A percentile compares a stretch with the other conserved stretches of the same genome.
Conservation (phyloP, 345 rosid species). For the Bruguiera sexangula region DNA sequence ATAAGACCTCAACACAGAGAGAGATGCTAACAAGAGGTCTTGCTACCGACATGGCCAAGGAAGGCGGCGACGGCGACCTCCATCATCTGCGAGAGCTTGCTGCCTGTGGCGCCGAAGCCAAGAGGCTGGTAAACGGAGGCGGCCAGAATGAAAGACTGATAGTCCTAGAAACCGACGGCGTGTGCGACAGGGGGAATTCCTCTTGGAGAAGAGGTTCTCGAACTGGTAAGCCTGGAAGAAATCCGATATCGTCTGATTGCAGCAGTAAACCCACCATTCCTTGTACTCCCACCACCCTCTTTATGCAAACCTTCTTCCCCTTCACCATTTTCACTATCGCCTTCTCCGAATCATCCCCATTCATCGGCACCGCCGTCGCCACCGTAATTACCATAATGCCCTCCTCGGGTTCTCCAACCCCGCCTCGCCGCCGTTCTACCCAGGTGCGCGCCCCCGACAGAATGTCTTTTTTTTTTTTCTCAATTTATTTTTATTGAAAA, state of each 20-base stretch:
- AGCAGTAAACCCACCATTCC: slow-evolving; percentile 58
- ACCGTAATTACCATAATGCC: not conserved
- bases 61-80: slow-evolving; percentile 69
- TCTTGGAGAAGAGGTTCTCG: slow-evolving; percentile 75
- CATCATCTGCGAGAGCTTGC: slow-evolving; percentile 70
- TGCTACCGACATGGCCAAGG: slow-evolving; percentile 77
- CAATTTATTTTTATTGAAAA: no score
- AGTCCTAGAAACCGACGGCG: slow-evolving; percentile 98
- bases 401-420: not conserved
- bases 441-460: no score
- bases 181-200: slow-evolving; percentile 79
- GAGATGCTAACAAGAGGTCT: slow-evolving; percentile 66
- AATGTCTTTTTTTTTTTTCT: no score
- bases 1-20: not conserved
- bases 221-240: slow-evolving; percentile 75
- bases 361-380: slow-evolving; percentile 11
- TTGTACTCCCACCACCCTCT: slow-evolving; percentile 73
- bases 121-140: slow-evolving; percentile 62
- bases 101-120: slow-evolving; percentile 92
- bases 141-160: slow-evolving; percentile 70
- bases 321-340: slow-evolving; percentile 55
- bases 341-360: slow-evolving; percentile 47
- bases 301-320: slow-evolving; percentile 54
- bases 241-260: slow-evolving; percentile 79
- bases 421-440: no score